A percentile compares a stretch with the other conserved stretches of the same genome.
Evolutionary conservation across 2,329 filamentous ascomycete species (phyloP).

Genomic region (Monosporascus cannonballus): DNA sequence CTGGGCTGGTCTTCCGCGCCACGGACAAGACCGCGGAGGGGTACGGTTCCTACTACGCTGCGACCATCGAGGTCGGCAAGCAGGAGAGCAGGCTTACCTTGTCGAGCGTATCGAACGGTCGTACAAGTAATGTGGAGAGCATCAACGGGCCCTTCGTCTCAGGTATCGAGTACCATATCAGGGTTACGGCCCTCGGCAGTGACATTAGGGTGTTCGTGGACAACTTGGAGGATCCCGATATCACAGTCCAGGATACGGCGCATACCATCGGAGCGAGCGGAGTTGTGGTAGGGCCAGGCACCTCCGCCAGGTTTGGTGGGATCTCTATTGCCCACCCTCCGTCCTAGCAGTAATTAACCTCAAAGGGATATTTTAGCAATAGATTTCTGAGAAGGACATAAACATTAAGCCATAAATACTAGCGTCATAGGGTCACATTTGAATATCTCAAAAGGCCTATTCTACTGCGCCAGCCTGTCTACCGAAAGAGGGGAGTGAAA

Average conservation of each 20-base stretch:
- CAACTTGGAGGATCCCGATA: constrained; percentile 14
- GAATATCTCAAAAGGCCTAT: no score
- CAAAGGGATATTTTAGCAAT: not conserved
- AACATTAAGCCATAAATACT: no score
- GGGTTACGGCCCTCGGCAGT: constrained; percentile 18
- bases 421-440: no score
- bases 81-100: constrained; percentile 6
- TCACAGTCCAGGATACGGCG: constrained; percentile 14
- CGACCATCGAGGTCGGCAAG: constrained; percentile 19
- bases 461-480: no score
- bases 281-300: constrained; percentile 12
- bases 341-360: not conserved
- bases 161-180: constrained; percentile 14
- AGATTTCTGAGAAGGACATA: not conserved
- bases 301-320: constrained; percentile 17
- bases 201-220: constrained; percentile 23
- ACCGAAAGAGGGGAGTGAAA: no score
- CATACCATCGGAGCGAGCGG: constrained; percentile 20
- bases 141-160: not conserved
- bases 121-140: not conserved
- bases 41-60: constrained; percentile 25
- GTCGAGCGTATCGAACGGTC: constrained; percentile 9
- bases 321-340: constrained; percentile 22
- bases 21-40: constrained; percentile 10
- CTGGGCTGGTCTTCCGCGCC: constrained; percentile 32